Percentiles rank a stretch among this genome's conserved stretches.
phyloP scores from a whole-genome alignment of 2,329 filamentous ascomycete genomes.

The Triangularia setosa region DNA sequence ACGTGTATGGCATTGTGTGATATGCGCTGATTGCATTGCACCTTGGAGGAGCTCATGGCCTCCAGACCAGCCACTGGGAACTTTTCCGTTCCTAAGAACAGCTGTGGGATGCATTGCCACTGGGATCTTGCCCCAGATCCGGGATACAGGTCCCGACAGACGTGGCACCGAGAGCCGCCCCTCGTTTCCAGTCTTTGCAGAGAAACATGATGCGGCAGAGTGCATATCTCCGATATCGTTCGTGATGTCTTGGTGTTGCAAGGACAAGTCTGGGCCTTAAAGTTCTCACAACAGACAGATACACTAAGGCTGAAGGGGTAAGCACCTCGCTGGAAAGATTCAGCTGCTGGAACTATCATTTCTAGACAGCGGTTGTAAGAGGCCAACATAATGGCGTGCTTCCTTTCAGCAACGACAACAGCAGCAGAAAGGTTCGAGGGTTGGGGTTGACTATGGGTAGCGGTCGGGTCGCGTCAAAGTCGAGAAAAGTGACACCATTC shows the following conservation, averaged over 20 bases:
- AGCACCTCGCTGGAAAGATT: neutral
- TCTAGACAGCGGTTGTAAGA: neutral
- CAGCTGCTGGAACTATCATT: neutral
- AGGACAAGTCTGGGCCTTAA: neutral
- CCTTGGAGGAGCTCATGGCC: neutral
- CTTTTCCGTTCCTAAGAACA: neutral
- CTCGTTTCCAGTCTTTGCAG: neutral
- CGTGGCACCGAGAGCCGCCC: neutral
- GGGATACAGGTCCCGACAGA: neutral
- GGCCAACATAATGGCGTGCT: neutral
- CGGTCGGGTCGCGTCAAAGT: neutral
- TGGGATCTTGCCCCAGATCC: neutral
- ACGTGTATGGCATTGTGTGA: constrained; percentile 5
- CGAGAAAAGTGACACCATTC: neutral
- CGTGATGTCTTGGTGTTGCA: neutral
- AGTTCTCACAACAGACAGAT: neutral
- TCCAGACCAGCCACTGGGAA: neutral
- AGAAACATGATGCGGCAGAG: neutral
- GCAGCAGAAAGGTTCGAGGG: neutral
- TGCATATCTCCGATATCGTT: neutral
- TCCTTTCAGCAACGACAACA: neutral
- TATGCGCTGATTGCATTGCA: constrained; percentile 2
- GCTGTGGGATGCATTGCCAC: neutral
- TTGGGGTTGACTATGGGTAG: neutral
- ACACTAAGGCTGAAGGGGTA: neutral